These are phyloP conservation scores for Coriaria nepalensis DNA, from an alignment of 306 rosid genomes.

Conservation along the genomic window DNA sequence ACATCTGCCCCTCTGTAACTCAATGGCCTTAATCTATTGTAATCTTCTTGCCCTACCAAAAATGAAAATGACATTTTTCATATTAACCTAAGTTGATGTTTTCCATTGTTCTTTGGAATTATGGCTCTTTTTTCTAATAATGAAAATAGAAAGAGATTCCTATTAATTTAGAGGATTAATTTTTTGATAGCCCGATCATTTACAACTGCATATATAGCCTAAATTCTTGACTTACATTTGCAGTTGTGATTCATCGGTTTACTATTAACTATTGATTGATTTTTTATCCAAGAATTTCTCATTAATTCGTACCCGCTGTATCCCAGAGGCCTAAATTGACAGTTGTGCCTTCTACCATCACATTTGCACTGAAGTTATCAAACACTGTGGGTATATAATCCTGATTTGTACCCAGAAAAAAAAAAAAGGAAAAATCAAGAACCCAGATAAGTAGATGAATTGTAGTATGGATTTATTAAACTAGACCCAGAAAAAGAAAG, in stretches of 20 bases:
- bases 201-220: too few relatives aligned
- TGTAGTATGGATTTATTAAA: constrained; percentile 1
- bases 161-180: too few relatives aligned
- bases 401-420: constrained; percentile 24
- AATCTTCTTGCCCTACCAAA: constrained; percentile 81
- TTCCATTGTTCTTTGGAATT: too few relatives aligned
- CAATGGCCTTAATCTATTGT: constrained; percentile 82
- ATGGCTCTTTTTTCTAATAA: too few relatives aligned
- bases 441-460: constrained; percentile 15
- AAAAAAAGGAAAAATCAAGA: constrained; percentile 18
- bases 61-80: too few relatives aligned
- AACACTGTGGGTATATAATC: constrained; percentile 88
- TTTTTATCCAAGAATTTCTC: too few relatives aligned
- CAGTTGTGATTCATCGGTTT: too few relatives aligned
- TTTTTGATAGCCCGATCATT: too few relatives aligned
- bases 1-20: constrained; percentile 94
- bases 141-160: constrained; percentile 10
- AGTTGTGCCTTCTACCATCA: constrained; percentile 71
- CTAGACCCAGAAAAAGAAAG: neutral
- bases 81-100: constrained; percentile 4
- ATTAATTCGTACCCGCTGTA: constrained; percentile 53
- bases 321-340: constrained; percentile 94
- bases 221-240: too few relatives aligned
- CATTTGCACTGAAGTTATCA: constrained; percentile 93
- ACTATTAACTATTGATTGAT: too few relatives aligned